Base-by-base conservation (phyloP, 1,284 basidiomycete species). In the Pseudozyma hubeiensis region DNA sequence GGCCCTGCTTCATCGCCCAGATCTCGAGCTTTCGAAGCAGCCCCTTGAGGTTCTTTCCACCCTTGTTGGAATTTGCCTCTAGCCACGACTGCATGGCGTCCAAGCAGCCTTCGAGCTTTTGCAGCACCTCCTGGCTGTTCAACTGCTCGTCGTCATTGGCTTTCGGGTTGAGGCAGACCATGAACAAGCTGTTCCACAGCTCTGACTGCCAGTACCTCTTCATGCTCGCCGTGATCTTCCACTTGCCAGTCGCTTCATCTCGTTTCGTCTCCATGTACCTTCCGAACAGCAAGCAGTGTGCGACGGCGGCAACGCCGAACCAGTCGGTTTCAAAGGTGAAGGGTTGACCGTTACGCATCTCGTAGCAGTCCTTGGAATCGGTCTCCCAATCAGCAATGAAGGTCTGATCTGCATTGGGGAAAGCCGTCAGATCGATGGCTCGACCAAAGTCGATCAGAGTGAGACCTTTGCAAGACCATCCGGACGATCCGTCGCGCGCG, bases 291-390 rank as follows among this genome's bases (percentile, higher is more conserved):
- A 99, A 90, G 86, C 93, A 97, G 86, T 94, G 96, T 34, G 94
- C 89, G 76, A 99, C 91, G 47, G 93, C 91, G 0, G 94, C 94
- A 17, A 98, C 88, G 16, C 97, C 97, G 81, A 91, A 94, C 86
- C 99, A 99, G 85, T 99, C 97, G 2, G 94, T 90, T 85, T 99
- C 92, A 86, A 90, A 97, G 51, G 91, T 94, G 94, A 95, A 99
- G 1, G 92, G 89, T 44, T 88, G 87, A 29, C 90, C 89, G 81
- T 92, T 90, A 47, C 93, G 89, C 85, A 97, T 91, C 87, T 97
- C 94, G 61, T 90, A 87, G 84, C 96, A 98, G 85, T 99, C 97
- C 90, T 84, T 97, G 92, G 46, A 43, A 44, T 78, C 79, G 3
- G 80, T 61, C 5, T 90, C 89, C 94, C 96, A 97, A 74, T 97